Conservation (phyloP, 2,329 filamentous ascomycete species). For the Curvularia eragrostidis region DNA sequence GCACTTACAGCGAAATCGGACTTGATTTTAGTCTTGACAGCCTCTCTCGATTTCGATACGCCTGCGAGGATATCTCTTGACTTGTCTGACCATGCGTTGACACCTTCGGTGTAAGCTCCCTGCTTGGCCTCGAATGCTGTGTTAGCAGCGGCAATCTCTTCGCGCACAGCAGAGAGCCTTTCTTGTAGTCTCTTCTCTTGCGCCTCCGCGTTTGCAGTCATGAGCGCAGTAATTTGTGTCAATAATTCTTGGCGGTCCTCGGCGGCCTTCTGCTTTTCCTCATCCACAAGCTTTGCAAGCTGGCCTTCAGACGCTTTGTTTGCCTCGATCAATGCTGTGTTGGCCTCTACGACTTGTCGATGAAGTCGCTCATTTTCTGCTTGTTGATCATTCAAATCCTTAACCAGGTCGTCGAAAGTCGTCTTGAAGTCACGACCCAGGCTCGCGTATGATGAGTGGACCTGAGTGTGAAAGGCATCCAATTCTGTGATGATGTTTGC, state of each 20-base stretch:
- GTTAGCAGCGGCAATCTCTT: conserved; percentile 69
- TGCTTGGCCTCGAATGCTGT: conserved; percentile 70
- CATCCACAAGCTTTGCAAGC: conserved; percentile 73
- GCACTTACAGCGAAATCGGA: conserved; percentile 79
- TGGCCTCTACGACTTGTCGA: conserved; percentile 73
- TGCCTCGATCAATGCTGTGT: conserved; percentile 70
- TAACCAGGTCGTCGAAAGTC: conserved; percentile 81
- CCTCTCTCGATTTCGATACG: conserved; percentile 75
- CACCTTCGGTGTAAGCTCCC: conserved; percentile 70
- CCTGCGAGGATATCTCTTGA: conserved; percentile 74
- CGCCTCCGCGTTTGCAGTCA: conserved; percentile 74
- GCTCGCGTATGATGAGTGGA: conserved; percentile 82
- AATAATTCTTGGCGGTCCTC: conserved; percentile 77
- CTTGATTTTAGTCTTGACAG: conserved; percentile 80
- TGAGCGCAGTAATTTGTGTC: conserved; percentile 75
- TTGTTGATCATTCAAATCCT: conserved; percentile 77
- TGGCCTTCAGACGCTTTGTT: conserved; percentile 70
- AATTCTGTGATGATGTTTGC: conserved; percentile 88
- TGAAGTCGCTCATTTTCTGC: conserved; percentile 76
- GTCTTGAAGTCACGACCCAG: conserved; percentile 86
- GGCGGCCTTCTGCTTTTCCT: conserved; percentile 76
- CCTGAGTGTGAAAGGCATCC: conserved; percentile 77
- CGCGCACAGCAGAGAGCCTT: conserved; percentile 67
- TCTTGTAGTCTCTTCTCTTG: conserved; percentile 75
- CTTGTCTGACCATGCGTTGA: conserved; percentile 75